These are phyloP conservation scores for Penicillium sp. DNA, from an alignment of 2,329 filamentous ascomycete genomes.

Conservation along the genomic window DNA sequence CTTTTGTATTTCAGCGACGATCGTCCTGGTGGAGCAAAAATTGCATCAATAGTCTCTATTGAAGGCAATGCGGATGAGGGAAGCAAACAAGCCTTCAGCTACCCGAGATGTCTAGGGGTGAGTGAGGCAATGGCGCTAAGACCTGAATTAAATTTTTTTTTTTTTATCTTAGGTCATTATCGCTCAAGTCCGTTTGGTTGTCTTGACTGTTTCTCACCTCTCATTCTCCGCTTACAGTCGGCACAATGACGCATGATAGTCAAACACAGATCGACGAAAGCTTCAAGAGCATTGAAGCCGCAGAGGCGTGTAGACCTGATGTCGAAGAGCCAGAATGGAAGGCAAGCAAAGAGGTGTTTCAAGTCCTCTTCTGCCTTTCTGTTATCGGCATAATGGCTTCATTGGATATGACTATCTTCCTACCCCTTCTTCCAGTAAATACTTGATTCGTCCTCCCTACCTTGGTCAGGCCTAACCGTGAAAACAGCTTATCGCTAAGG, in stretches of 20 bases:
- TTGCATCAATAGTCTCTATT: background rate
- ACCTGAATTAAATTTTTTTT: too few species aligned
- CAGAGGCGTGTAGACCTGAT: background rate
- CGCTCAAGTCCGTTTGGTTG: background rate
- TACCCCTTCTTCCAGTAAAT: background rate
- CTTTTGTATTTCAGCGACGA: background rate
- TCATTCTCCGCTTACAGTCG: background rate
- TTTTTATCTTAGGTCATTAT: background rate
- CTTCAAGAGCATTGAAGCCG: background rate
- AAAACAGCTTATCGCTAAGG: slow-evolving; percentile 6
- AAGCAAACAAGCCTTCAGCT: background rate
- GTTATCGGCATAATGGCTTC: background rate
- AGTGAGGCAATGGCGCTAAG: background rate
- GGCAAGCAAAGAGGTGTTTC: background rate
- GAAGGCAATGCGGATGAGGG: background rate
- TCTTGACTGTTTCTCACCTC: background rate
- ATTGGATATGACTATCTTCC: background rate
- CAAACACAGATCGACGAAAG: background rate
- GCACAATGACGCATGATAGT: background rate
- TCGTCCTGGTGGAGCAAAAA: background rate
- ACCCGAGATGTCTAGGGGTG: background rate
- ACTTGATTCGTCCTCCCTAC: background rate
- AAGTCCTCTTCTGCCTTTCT: background rate
- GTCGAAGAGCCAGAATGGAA: background rate
- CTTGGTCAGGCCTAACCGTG: background rate